Conservation (phyloP, 805 yeast species). For the Wickerhamiella cacticola region DNA sequence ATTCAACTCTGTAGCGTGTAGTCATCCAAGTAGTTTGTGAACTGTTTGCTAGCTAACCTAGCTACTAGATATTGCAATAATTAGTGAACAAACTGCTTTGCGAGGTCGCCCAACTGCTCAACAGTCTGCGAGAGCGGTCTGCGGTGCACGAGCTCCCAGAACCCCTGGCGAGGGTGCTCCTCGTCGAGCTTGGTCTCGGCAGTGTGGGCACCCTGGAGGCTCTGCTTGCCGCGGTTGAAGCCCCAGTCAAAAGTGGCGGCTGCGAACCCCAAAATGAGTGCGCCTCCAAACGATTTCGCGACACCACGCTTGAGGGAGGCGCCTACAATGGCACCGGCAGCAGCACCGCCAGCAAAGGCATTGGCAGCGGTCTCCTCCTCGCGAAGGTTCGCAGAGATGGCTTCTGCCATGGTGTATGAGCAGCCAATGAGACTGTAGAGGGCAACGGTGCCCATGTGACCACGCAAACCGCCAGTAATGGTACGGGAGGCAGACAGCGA, state of each 20-base stretch:
- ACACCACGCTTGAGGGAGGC: constrained; percentile 26
- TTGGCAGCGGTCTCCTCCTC: constrained; percentile 53
- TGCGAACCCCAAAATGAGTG: constrained; percentile 35
- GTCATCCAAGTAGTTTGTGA: constrained; percentile 18
- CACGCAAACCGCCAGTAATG: constrained; percentile 25
- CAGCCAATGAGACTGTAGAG: constrained; percentile 39
- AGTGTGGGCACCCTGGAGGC: constrained; percentile 22
- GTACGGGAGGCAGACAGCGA: constrained; percentile 25
- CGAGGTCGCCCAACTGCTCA: constrained; percentile 49
- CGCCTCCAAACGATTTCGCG: constrained; percentile 37
- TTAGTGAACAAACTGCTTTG: constrained; percentile 23
- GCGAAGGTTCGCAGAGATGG: constrained; percentile 46
- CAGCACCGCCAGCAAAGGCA: constrained; percentile 39
- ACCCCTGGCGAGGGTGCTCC: constrained; percentile 38
- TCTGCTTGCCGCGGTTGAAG: constrained; percentile 25
- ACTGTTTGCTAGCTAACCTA: background rate
- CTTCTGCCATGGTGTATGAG: constrained; percentile 33
- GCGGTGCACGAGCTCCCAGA: constrained; percentile 74
- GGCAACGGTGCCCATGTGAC: constrained; percentile 23
- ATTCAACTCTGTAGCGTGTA: constrained; percentile 25
- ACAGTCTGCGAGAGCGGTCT: constrained; percentile 72
- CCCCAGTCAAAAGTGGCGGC: constrained; percentile 34
- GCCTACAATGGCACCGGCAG: constrained; percentile 37
- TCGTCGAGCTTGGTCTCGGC: constrained; percentile 31
- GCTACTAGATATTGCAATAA: constrained; percentile 5